Evolutionary conservation across 2,329 filamentous ascomycete genomes (phyloP).

Genomic region (Xylaria sp.): DNA sequence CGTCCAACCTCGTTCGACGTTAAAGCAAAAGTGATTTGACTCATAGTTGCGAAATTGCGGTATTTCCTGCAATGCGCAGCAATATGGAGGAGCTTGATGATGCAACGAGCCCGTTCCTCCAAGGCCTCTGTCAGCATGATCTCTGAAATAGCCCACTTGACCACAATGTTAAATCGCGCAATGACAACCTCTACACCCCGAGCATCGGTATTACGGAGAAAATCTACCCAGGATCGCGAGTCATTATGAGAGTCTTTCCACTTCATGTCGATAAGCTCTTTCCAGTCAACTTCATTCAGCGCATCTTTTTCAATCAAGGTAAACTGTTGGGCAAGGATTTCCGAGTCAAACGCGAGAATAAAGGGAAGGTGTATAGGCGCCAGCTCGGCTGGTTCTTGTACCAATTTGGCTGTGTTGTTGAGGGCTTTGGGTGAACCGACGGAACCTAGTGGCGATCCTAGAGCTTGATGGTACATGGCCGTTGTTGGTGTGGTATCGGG

Average conservation of each 20-base stretch:
- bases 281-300: constrained; percentile 88
- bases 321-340: constrained; percentile 82
- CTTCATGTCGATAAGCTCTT: constrained; percentile 83
- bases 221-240: constrained; percentile 83
- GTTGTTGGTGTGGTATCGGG: constrained; percentile 62
- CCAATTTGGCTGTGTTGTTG: constrained; percentile 51
- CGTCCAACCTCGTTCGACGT: constrained; percentile 78
- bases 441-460: constrained; percentile 49
- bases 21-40: constrained; percentile 81
- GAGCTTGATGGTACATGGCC: constrained; percentile 51
- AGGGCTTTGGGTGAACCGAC: constrained; percentile 53
- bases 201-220: constrained; percentile 76
- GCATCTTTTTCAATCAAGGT: constrained; percentile 89
- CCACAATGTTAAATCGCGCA: constrained; percentile 87
- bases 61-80: constrained; percentile 79
- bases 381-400: constrained; percentile 50
- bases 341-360: constrained; percentile 82
- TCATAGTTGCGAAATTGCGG: constrained; percentile 86
- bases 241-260: constrained; percentile 78
- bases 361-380: constrained; percentile 77
- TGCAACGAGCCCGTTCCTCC: constrained; percentile 78
- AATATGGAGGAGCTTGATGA: constrained; percentile 86
- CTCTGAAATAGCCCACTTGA: constrained; percentile 87
- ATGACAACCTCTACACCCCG: constrained; percentile 85
- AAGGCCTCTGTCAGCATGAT: constrained; percentile 77